A percentile compares a stretch with the other conserved stretches of the same genome.
phyloP scores from a whole-genome alignment of 352 stramenopile species.

The Phytophthora colocasiae region DNA sequence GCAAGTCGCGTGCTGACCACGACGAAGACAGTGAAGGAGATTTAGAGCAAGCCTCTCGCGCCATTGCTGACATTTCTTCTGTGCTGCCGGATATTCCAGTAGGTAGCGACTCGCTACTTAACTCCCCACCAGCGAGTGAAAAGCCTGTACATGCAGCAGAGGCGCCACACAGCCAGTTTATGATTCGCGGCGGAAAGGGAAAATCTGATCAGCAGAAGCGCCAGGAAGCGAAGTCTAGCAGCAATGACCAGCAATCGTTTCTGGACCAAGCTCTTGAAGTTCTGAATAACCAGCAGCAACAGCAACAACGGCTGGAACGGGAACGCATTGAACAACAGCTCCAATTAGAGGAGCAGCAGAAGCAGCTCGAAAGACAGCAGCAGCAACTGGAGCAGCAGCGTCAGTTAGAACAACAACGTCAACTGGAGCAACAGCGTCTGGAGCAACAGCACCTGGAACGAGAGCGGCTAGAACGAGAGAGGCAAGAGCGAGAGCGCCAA shows the following conservation, averaged over 20 bases:
- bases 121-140: slow-evolving; percentile 19
- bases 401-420: slow-evolving; percentile 29
- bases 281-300: slow-evolving; percentile 49
- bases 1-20: slow-evolving; percentile 29
- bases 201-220: slow-evolving; percentile 13
- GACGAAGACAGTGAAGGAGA: slow-evolving; percentile 45
- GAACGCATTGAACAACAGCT: slow-evolving; percentile 29
- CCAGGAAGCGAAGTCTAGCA: slow-evolving; percentile 2
- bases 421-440: slow-evolving; percentile 43
- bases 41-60: slow-evolving; percentile 41
- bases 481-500: slow-evolving; percentile 34
- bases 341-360: slow-evolving; percentile 34
- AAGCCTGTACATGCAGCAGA: slow-evolving; percentile 14
- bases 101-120: slow-evolving; percentile 27
- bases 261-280: slow-evolving; percentile 56
- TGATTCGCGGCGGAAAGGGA: slow-evolving; percentile 22
- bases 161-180: slow-evolving; percentile 12
- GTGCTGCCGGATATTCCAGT: slow-evolving; percentile 36
- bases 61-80: slow-evolving; percentile 50
- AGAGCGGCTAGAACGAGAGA: slow-evolving; percentile 22
- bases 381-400: slow-evolving; percentile 38
- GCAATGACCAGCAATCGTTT: slow-evolving; percentile 41
- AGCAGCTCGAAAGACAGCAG: slow-evolving; percentile 24
- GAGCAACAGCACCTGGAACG: slow-evolving; percentile 21
- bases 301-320: slow-evolving; percentile 43